Evolutionary conservation across 768 basidiomycete species (phyloP), one percentile per base, ranked within the genome.

Genomic region (Macrolepiota dolichaula): DNA sequence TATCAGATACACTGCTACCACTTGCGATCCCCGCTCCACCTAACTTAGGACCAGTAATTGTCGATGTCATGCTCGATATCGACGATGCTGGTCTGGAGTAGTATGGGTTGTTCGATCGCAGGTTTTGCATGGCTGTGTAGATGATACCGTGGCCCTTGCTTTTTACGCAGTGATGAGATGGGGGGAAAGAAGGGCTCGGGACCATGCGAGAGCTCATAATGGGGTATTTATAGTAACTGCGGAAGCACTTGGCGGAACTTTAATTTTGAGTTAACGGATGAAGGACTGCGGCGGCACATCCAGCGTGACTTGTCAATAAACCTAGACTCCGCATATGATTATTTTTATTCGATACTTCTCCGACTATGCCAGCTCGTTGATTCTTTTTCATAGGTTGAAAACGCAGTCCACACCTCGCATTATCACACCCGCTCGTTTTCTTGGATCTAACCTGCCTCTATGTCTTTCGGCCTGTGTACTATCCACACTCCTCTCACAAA

Each of bases 361-460:
- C 29, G 29, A 32, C 29, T 3, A 32, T 32, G 7, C 29, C 29
- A 32, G 7, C 29, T 7, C 29, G 7, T 32, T 32, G n/a, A 32
- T 32, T 32, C 29, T 32, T 3, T 32, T 7, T 32, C 19, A n/a
- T 60, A 60, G 36, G 51, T 60, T 25, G 12, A 36, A 60, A 60
- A 1, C 38, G 32, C 4, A 24, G 15, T 27, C 59, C 59, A 36
- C 59, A 60, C 25, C 51, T 53, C n/a, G 53, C 42, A 15, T 13
- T 19, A 60, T 46, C 25, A 24, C 59, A 60, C 4, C 59, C 59
- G 36, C 4, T 19, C n/a, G 53, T 22, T 29, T 60, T 60, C 40
- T 60, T 51, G 36, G 53, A 60, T 22, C 59, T 40, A 53, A 53
- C 53, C n/a, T 44, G 50, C 42, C 13, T 35, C 27, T 60, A 40